Conservation (phyloP, 352 stramenopile genomes). For the Phytophthora aleatoria region DNA sequence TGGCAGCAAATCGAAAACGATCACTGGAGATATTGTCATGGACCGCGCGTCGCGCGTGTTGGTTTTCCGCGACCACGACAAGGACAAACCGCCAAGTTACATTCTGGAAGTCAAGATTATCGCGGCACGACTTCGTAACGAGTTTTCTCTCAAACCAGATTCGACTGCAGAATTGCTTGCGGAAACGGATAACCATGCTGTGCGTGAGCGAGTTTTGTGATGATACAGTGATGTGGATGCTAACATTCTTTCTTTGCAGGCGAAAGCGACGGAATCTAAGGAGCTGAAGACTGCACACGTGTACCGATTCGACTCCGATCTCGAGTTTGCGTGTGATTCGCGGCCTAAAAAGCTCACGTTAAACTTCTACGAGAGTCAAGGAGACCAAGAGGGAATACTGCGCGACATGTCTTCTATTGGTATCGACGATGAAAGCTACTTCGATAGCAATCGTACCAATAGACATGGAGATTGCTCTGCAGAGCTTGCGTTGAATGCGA, state of each 20-base stretch:
- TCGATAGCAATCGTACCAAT: conserved; percentile 35
- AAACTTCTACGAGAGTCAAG: conserved; percentile 71
- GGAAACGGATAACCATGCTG: conserved; percentile 69
- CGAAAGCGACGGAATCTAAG: conserved; percentile 64
- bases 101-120: conserved; percentile 87
- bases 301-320: conserved; percentile 83
- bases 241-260: conserved; percentile 22
- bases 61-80: conserved; percentile 75
- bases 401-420: conserved; percentile 55
- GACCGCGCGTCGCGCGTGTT: conserved; percentile 81
- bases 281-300: conserved; percentile 79
- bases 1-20: conserved; percentile 65
- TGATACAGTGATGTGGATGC: neutral
- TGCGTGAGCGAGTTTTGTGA: conserved; percentile 26
- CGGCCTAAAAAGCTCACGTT: conserved; percentile 73
- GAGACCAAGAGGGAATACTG: conserved; percentile 24
- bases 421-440: conserved; percentile 63
- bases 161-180: conserved; percentile 63
- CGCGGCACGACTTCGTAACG: conserved; percentile 67
- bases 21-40: conserved; percentile 80
- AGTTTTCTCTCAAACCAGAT: conserved; percentile 65
- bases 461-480: conserved; percentile 13
- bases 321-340: conserved; percentile 68
- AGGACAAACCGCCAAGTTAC: conserved; percentile 60
- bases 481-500: conserved; percentile 18